A percentile compares a stretch with the other conserved stretches of the same genome.
phyloP scores from a whole-genome alignment of 2,329 filamentous ascomycete genomes.

The Phyllosticta citriasiana region DNA sequence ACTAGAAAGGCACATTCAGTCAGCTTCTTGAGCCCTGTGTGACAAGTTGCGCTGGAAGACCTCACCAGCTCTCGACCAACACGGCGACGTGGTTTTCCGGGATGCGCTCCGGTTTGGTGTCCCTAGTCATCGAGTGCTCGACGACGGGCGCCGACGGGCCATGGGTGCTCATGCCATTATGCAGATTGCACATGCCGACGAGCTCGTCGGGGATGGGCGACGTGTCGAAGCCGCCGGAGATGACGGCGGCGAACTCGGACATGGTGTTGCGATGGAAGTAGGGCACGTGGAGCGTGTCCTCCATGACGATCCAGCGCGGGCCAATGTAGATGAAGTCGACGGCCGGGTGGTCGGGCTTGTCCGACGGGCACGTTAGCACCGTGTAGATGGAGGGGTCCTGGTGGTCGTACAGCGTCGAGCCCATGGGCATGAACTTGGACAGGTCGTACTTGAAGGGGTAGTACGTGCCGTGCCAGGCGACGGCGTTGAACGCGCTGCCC shows the following conservation, averaged over 20 bases:
- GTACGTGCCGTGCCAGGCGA: conserved; percentile 32
- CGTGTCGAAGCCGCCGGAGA: conserved; percentile 19
- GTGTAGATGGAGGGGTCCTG: conserved; percentile 30
- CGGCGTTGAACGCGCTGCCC: conserved; percentile 32
- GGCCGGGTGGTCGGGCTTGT: conserved; percentile 25
- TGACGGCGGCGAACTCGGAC: conserved; percentile 28
- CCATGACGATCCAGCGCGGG: conserved; percentile 29
- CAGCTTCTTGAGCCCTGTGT: neutral
- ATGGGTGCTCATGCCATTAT: neutral
- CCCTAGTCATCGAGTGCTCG: neutral
- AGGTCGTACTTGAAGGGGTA: conserved; percentile 47
- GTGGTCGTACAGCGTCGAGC: conserved; percentile 30
- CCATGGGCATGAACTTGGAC: conserved; percentile 35
- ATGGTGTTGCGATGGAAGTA: conserved; percentile 32
- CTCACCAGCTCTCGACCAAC: neutral
- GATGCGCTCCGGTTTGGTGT: neutral
- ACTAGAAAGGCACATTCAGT: neutral
- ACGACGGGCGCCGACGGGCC: neutral
- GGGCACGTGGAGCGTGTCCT: conserved; percentile 29
- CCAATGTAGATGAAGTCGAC: conserved; percentile 18
- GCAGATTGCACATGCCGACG: neutral
- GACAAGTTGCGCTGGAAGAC: neutral
- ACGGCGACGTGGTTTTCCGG: neutral
- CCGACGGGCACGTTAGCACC: conserved; percentile 28
- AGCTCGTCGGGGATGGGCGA: neutral